These are phyloP conservation scores for Candida insectalens DNA, from an alignment of 805 yeast genomes.

Conservation along the genomic window DNA sequence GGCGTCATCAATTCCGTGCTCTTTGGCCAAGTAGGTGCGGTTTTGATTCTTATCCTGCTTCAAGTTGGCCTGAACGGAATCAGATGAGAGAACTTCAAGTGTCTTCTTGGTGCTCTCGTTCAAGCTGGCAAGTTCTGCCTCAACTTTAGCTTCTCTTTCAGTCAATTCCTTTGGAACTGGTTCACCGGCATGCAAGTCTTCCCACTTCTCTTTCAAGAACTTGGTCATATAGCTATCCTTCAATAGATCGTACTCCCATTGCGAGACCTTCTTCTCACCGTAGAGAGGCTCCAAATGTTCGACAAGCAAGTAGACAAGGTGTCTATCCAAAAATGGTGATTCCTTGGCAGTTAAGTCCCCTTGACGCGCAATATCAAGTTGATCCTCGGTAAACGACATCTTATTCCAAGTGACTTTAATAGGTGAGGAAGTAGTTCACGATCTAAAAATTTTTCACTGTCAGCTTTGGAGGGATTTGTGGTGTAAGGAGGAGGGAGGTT, in stretches of 20 bases:
- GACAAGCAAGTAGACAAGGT: conserved; percentile 34
- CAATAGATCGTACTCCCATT: conserved; percentile 41
- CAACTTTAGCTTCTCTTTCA: conserved; percentile 30
- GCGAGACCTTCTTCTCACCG: conserved; percentile 33
- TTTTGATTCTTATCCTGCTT: conserved; percentile 49
- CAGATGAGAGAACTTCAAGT: conserved; percentile 33
- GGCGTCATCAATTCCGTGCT: conserved; percentile 36
- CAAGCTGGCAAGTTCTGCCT: conserved; percentile 26
- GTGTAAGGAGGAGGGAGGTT: not conserved
- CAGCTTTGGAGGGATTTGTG: conserved; percentile 3
- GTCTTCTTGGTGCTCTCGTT: conserved; percentile 35
- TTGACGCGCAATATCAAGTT: conserved; percentile 33
- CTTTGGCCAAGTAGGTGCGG: conserved; percentile 33
- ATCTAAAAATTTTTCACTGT: conserved; percentile 12
- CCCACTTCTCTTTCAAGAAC: conserved; percentile 36
- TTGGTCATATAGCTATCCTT: conserved; percentile 49
- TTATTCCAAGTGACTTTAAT: too few relatives aligned
- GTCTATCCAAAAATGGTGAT: conserved; percentile 53
- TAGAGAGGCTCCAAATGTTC: conserved; percentile 11
- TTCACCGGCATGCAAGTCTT: conserved; percentile 29
- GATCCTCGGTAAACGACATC: conserved; percentile 6
- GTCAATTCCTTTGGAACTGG: conserved; percentile 32
- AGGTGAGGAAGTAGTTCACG: too few relatives aligned
- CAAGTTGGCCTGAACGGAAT: conserved; percentile 41
- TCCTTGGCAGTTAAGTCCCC: conserved; percentile 47